These are phyloP conservation scores for Trichophyton rubrum DNA, from an alignment of 2,329 filamentous ascomycete genomes.

Conservation along the genomic window DNA sequence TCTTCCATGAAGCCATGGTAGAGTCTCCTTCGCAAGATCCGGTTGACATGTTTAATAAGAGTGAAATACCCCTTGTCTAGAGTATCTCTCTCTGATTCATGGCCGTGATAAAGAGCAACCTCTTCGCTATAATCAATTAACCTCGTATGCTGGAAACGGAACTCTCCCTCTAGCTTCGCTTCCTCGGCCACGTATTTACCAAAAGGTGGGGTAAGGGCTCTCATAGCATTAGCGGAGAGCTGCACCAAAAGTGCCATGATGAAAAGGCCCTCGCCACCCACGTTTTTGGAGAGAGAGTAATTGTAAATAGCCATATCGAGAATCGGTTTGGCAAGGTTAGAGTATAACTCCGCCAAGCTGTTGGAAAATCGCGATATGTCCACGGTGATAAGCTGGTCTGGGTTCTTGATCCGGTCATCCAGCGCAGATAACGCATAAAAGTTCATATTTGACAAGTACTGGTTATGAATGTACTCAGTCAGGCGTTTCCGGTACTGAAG, in stretches of 20 bases:
- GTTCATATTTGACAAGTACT: conserved; percentile 92
- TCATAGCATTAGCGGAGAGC: conserved; percentile 83
- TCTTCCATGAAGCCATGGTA: conserved; percentile 99
- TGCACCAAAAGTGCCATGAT: conserved; percentile 93
- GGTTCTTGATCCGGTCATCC: conserved; percentile 96
- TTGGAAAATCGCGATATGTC: conserved; percentile 96
- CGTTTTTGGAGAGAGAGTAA: conserved; percentile 80
- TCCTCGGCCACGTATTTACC: conserved; percentile 97
- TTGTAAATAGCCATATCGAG: conserved; percentile 97
- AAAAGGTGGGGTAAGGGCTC: conserved; percentile 86
- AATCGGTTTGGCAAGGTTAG: conserved; percentile 86
- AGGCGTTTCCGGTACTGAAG: conserved; percentile 84
- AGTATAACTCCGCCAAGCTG: conserved; percentile 86
- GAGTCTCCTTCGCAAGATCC: conserved; percentile 76
- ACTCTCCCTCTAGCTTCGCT: conserved; percentile 86
- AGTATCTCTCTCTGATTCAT: conserved; percentile 89
- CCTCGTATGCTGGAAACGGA: conserved; percentile 85
- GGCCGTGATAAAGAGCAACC: conserved; percentile 79
- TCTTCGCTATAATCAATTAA: conserved; percentile 96
- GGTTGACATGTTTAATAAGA: conserved; percentile 96
- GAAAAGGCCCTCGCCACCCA: conserved; percentile 91
- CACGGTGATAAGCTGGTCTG: conserved; percentile 91
- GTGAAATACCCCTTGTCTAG: conserved; percentile 98
- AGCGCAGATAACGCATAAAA: conserved; percentile 93
- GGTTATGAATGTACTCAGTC: conserved; percentile 89